Percentiles rank a stretch among this genome's conserved stretches.
Evolutionary conservation across 257 asterid species (phyloP).

Genomic region (Solanum ahanhuiri): DNA sequence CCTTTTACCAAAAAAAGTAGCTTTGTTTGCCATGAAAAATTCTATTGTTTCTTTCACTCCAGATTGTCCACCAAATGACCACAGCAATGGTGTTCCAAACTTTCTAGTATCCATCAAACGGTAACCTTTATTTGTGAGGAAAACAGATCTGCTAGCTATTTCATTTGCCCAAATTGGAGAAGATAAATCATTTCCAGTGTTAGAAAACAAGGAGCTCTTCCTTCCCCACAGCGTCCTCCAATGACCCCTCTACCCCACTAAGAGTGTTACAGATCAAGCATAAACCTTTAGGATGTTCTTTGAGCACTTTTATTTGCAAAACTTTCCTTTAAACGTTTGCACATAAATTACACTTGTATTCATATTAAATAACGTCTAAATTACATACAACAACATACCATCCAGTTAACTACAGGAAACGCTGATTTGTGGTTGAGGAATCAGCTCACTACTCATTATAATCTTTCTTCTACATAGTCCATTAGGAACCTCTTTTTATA

Average conservation of each 20-base stretch:
- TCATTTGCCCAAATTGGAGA: too few relatives aligned
- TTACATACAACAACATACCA: background rate
- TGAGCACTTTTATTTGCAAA: background rate
- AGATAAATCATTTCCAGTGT: too few relatives aligned
- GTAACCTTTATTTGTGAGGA: too few relatives aligned
- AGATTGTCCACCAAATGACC: too few relatives aligned
- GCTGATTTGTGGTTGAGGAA: background rate
- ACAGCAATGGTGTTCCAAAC: too few relatives aligned
- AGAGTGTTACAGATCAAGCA: background rate
- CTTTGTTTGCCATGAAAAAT: too few relatives aligned
- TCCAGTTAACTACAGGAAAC: background rate
- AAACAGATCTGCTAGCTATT: too few relatives aligned
- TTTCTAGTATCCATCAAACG: too few relatives aligned
- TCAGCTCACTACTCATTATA: background rate
- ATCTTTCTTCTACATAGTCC: background rate
- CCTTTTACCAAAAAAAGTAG: too few relatives aligned
- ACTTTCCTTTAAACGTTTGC: background rate
- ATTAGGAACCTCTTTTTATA: background rate
- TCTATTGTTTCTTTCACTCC: too few relatives aligned
- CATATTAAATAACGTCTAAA: background rate
- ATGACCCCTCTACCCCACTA: background rate
- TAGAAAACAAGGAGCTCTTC: too few relatives aligned
- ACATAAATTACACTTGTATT: background rate
- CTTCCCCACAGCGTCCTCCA: background rate
- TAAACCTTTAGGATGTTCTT: background rate